Conservation (phyloP, 164 flowering plant species). For the Cinnamomum micranthum region DNA sequence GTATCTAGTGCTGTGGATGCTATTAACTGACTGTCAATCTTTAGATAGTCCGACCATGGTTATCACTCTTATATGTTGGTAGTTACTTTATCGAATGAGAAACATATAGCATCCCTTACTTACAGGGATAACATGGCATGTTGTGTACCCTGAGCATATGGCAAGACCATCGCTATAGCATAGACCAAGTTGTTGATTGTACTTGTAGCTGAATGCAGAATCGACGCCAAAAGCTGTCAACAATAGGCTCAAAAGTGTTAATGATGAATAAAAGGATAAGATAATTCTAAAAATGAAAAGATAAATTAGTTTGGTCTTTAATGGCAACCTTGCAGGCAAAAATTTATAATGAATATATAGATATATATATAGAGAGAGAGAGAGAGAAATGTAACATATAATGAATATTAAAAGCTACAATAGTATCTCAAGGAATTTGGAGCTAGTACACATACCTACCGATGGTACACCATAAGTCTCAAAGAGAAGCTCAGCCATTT, state of each 20-base stretch:
- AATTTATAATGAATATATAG: too few relatives aligned
- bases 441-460: conserved; percentile 47
- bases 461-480: conserved; percentile 97
- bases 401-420: background rate
- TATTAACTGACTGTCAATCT: background rate
- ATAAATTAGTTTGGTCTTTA: background rate
- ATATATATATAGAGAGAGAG: too few relatives aligned
- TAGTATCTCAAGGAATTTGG: background rate
- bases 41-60: background rate
- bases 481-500: conserved; percentile 98
- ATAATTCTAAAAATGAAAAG: background rate
- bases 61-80: too few relatives aligned
- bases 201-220: conserved; percentile 94
- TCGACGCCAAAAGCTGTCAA: conserved; percentile 92
- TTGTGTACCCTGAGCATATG: conserved; percentile 69
- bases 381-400: too few relatives aligned
- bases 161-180: conserved; percentile 87
- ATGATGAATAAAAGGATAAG: background rate
- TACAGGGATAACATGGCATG: conserved; percentile 89
- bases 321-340: too few relatives aligned
- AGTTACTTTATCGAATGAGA: too few relatives aligned
- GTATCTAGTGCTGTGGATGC: background rate
- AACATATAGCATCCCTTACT: conserved; percentile 9
- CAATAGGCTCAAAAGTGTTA: background rate
- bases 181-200: conserved; percentile 73